Conservation (phyloP, 306 rosid species). For the Quercus wislizeni region DNA sequence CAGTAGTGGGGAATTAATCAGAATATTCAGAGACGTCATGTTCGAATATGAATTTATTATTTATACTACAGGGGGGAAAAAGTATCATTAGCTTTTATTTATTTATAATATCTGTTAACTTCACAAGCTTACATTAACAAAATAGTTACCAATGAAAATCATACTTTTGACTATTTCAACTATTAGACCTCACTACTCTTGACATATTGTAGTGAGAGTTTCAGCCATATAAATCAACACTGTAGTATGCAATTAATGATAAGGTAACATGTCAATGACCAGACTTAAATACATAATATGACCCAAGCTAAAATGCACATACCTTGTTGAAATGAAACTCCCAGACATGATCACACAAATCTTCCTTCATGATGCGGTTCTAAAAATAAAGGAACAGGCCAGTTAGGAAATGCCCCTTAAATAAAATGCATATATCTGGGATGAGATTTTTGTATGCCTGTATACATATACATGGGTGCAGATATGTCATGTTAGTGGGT, state of each 20-base stretch:
- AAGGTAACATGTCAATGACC: background rate
- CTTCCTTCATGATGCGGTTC: conserved; percentile 42
- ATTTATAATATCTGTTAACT: background rate
- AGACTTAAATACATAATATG: background rate
- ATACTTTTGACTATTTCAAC: background rate
- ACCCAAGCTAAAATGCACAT: background rate
- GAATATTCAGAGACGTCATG: background rate
- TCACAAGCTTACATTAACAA: background rate
- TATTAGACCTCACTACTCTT: background rate
- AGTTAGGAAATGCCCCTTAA: background rate
- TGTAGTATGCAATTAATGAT: background rate
- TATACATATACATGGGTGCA: background rate
- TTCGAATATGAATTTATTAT: background rate
- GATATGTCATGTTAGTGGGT: background rate
- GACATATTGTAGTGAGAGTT: background rate
- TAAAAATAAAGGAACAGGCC: conserved; percentile 13
- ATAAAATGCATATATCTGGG: background rate
- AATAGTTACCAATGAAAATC: background rate
- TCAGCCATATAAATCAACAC: background rate
- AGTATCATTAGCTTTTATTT: background rate
- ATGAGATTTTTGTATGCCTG: background rate
- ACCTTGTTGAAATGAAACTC: conserved; percentile 51
- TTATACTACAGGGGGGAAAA: background rate
- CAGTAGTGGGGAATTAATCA: background rate
- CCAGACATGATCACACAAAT: conserved; percentile 50